Evolutionary conservation across 2,329 filamentous ascomycete genomes (phyloP).

Genomic region (Colletotrichum tropicale): DNA sequence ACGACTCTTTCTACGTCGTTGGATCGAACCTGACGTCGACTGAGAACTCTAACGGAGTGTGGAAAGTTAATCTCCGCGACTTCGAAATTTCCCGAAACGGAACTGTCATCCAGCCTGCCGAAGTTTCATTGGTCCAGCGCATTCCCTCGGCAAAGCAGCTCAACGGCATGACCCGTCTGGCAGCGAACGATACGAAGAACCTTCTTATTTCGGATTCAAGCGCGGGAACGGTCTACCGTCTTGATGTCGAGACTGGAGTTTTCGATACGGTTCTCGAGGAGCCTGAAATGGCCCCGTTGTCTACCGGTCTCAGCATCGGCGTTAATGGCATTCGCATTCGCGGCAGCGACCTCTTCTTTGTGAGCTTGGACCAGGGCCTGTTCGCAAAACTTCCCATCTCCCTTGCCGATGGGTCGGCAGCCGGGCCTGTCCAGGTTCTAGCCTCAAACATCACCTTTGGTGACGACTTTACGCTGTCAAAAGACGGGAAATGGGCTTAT

Average conservation of each 20-base stretch:
- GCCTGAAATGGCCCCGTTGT: background rate
- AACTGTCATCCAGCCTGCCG: background rate
- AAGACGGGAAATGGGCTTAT: background rate
- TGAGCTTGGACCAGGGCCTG: background rate
- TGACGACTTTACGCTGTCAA: conserved; percentile 6
- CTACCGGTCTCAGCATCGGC: background rate
- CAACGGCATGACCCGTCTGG: conserved; percentile 26
- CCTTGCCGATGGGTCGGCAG: background rate
- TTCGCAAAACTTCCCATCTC: background rate
- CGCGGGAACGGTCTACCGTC: conserved; percentile 17
- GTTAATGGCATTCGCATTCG: background rate
- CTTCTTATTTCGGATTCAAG: conserved; percentile 26
- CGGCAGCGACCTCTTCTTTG: background rate
- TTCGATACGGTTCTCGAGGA: conserved; percentile 21
- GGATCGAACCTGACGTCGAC: conserved; percentile 16
- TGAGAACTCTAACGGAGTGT: conserved; percentile 7
- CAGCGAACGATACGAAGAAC: conserved; percentile 4
- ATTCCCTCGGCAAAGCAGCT: conserved; percentile 18
- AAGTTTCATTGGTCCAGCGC: conserved; percentile 1
- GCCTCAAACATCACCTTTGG: background rate
- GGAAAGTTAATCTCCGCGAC: conserved; percentile 16
- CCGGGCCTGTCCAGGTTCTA: background rate
- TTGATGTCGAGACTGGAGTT: conserved; percentile 17
- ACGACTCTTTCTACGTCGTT: conserved; percentile 23
- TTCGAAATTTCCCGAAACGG: background rate